A percentile compares a stretch with the other conserved stretches of the same genome.
These are phyloP conservation scores for Neonectria coccinea DNA, from an alignment of 2,329 filamentous ascomycete species.

Conservation along the genomic window DNA sequence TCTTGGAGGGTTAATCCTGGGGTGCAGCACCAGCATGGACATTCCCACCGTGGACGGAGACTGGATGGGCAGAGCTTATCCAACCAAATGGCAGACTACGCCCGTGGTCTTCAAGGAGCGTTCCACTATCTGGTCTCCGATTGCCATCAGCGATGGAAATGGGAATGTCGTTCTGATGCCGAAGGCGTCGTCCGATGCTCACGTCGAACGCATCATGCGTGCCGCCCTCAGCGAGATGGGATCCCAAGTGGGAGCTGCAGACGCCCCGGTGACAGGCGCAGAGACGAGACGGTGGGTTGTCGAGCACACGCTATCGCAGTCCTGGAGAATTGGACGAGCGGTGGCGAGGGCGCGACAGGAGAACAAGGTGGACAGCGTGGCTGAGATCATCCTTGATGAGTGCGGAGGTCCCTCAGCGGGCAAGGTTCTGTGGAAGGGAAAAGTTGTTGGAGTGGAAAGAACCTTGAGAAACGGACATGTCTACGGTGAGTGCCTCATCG, in stretches of 20 bases:
- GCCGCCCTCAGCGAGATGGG: slow-evolving; percentile 68
- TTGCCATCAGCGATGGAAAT: slow-evolving; percentile 64
- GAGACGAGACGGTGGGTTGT: slow-evolving; percentile 65
- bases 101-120: slow-evolving; percentile 64
- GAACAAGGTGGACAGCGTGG: slow-evolving; percentile 65
- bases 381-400: slow-evolving; percentile 69
- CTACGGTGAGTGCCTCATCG: slow-evolving; percentile 69
- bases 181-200: slow-evolving; percentile 57
- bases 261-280: slow-evolving; percentile 61
- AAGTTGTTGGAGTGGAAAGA: slow-evolving; percentile 71
- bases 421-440: slow-evolving; percentile 70
- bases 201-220: slow-evolving; percentile 63
- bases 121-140: slow-evolving; percentile 58
- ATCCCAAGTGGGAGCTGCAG: slow-evolving; percentile 61
- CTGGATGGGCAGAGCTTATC: slow-evolving; percentile 69
- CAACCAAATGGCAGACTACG: slow-evolving; percentile 67
- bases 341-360: slow-evolving; percentile 63
- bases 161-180: slow-evolving; percentile 64
- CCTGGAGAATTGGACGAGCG: slow-evolving; percentile 70
- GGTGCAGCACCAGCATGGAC: slow-evolving; percentile 64
- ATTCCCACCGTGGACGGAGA: slow-evolving; percentile 65
- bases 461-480: slow-evolving; percentile 67
- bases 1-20: slow-evolving; percentile 67
- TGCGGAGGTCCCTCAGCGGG: slow-evolving; percentile 65
- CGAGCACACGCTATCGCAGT: slow-evolving; percentile 64